Evolutionary conservation across 1,284 basidiomycete species (phyloP), one percentile per base, ranked within the genome.

Genomic region (Heterobasidion irregulare): DNA sequence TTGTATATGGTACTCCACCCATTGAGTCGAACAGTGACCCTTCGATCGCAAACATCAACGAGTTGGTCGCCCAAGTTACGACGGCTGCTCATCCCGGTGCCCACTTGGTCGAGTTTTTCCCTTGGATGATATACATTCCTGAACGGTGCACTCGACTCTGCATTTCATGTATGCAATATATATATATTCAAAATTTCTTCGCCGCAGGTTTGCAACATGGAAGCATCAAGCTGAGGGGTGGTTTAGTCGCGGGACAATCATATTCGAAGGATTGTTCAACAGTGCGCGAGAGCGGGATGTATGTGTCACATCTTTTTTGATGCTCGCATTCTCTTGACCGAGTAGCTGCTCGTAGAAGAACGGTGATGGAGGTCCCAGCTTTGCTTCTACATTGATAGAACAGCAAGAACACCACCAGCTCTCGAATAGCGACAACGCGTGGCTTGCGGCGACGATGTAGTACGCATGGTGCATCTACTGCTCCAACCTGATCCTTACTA

Each of bases 361-460:
- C 6, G 57, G 57, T 2, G 38, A 47, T 33, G 57, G 56, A n/a
- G 47, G 45, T 2, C 43, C 57, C 6, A 56, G 54, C 46, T 41
- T 58, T 8, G 18, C 13, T n/a, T 48, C 51, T 2, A 49, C 57
- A 15, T 35, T 58, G 8, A 13, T 58, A 2, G 33, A 53, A 33
- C 41, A 0, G n/a, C 10, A 38, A 32, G n/a, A 36, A 2, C 33
- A 47, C 12, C 38, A 56, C 19, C 48, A 50, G 13, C 44, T 58
- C 9, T 48, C 51, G 1, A 45, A 35, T 26, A 15, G 47, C 41
- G 54, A 58, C 35, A 38, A 38, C 4, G 55, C 57, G 13, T 57
- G 56, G 56, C 34, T 57, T 4, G 47, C 56, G 8, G 56, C 35
- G 7, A 51, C 52, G 10, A 55, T 56, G 54, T 53, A 55, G 57